These are phyloP conservation scores for Colletotrichum aenigma DNA, from an alignment of 2,329 filamentous ascomycete genomes.

Conservation along the genomic window DNA sequence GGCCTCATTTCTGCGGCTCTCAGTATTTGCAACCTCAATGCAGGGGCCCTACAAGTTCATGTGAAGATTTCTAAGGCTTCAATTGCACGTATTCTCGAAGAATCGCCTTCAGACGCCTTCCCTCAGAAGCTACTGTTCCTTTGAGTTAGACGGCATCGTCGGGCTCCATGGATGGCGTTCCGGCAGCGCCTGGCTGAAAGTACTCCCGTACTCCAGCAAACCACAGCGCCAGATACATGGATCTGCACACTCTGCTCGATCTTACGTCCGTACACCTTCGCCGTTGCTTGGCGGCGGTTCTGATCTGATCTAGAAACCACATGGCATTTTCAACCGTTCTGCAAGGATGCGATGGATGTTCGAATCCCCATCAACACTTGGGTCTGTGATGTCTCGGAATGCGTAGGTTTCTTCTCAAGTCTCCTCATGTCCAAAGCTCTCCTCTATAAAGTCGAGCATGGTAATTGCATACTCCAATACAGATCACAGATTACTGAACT, in stretches of 20 bases:
- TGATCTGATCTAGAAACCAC: neutral
- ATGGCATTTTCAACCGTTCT: conserved; percentile 14
- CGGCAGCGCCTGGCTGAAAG: neutral
- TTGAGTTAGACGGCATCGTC: neutral
- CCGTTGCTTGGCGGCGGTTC: neutral
- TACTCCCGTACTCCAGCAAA: neutral
- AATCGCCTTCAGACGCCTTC: neutral
- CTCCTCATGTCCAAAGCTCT: neutral
- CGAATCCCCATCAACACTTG: neutral
- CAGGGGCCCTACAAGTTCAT: neutral
- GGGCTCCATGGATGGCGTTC: neutral
- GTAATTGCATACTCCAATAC: neutral
- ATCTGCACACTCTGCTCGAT: neutral
- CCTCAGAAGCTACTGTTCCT: neutral
- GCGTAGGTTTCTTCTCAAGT: neutral
- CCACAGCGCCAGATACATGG: neutral
- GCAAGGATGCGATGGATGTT: neutral
- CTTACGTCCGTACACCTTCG: conserved; percentile 14
- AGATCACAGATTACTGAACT: neutral
- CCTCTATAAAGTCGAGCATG: neutral
- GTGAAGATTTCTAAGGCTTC: neutral
- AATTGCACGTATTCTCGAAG: neutral
- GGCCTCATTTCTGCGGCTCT: neutral
- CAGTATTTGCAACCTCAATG: neutral
- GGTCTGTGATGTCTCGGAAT: neutral